Base-by-base conservation (phyloP, 2,329 filamentous ascomycete species). In the Plectosphaerella plurivora region DNA sequence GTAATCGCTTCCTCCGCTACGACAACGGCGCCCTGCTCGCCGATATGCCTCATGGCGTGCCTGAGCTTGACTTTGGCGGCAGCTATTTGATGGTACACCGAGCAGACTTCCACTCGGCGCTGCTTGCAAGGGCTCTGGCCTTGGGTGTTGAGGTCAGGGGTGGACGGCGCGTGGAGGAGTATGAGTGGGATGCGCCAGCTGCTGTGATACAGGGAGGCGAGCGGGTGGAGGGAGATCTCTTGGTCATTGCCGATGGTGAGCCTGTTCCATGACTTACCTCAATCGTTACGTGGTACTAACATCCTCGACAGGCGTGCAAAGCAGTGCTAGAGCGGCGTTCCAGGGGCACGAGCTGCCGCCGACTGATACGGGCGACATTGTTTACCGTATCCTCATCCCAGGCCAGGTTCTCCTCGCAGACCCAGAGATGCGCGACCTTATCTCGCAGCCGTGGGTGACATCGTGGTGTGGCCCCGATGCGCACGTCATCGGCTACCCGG, bases 401-500 rank as follows among this genome's bases (percentile, higher is more conserved):
- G 56, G 54, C 0, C 47, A 59, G 46, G 57, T 62, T 10, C 55
- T 65, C 11, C 52, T 58, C n/a, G 48, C 52, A 1, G 59, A 65
- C 46, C 60, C 63, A 1, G 58, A 61, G 2, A 48, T 65, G 49
- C 42, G 51, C 7, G 39, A 53, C 25, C 55, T 61, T 35, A 56
- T 63, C 6, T 53, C 55, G 24, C 51, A 62, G 20, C 60, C 60
- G 3, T 59, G 58, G 8, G 58, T 61, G 3, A 61, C 59, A 39
- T 63, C 59, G 24, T 65, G 63, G 63, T 56, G 59, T 41, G 63
- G 63, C 1, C 63, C 63, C 6, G 60, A 59, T 15, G 59, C 57
- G 36, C 63, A 65, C 49, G 53, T 59, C 42, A 61, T 65, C n/a
- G 62, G 61, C n/a, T 63, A 65, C 45, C 59, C 62, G 1, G 55